phyloP scores from a whole-genome alignment of 2,329 filamentous ascomycete species.

The Epichloe typhina region DNA sequence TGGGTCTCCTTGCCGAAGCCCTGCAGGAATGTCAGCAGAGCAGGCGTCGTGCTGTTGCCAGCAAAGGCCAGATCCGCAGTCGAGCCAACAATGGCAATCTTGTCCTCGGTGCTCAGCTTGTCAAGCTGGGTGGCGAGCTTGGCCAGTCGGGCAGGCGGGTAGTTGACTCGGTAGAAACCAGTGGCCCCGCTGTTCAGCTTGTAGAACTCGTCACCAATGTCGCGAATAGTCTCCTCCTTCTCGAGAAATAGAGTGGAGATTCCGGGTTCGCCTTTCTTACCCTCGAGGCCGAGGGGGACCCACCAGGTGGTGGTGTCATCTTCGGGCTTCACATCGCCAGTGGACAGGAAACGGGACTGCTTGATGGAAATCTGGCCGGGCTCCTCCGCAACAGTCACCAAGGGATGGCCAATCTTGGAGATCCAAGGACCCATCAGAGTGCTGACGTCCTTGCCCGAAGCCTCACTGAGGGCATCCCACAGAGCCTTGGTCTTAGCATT shows the following conservation, averaged over 20 bases:
- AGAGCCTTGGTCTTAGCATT: constrained; percentile 86
- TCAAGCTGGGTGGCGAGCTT: constrained; percentile 69
- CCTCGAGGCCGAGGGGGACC: constrained; percentile 84
- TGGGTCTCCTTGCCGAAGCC: constrained; percentile 73
- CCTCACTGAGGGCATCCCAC: constrained; percentile 78
- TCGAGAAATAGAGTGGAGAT: constrained; percentile 56
- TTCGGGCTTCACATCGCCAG: constrained; percentile 79
- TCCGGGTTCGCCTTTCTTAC: constrained; percentile 51
- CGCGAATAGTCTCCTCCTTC: constrained; percentile 60
- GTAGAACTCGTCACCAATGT: constrained; percentile 71
- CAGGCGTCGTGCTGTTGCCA: constrained; percentile 69
- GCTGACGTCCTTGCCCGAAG: constrained; percentile 76
- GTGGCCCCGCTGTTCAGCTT: constrained; percentile 85
- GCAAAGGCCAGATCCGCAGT: constrained; percentile 80
- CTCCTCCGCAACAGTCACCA: constrained; percentile 76
- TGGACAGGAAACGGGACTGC: constrained; percentile 82
- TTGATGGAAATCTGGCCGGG: constrained; percentile 68
- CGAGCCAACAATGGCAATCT: constrained; percentile 84
- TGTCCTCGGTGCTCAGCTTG: constrained; percentile 71
- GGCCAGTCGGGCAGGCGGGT: constrained; percentile 68
- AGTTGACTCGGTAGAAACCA: constrained; percentile 86
- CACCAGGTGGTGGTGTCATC: constrained; percentile 93
- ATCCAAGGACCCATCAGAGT: constrained; percentile 92
- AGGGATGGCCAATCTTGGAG: constrained; percentile 85
- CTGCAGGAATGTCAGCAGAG: constrained; percentile 70